phyloP scores from a whole-genome alignment of 306 rosid genomes.

The Adenanthera pavonina region DNA sequence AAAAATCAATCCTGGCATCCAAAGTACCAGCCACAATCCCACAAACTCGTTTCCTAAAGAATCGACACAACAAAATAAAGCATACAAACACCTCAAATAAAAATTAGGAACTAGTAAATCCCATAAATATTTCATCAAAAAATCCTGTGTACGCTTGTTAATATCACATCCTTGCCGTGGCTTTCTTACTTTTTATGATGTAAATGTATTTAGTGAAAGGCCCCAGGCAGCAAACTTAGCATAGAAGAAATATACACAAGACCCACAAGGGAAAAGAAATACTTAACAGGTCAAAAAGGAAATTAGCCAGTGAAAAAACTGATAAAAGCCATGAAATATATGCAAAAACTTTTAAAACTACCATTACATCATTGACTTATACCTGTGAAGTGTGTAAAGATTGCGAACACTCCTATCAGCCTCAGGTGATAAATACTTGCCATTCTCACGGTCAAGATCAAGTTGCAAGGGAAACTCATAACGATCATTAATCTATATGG shows the following conservation, averaged over 20 bases:
- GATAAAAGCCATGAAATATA: neutral
- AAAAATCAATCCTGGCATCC: neutral
- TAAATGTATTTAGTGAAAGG: neutral
- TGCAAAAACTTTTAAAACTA: neutral
- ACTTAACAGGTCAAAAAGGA: constrained; percentile 27
- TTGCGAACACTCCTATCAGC: constrained; percentile 90
- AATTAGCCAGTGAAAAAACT: neutral
- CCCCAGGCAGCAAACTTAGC: neutral
- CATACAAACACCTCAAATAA: neutral
- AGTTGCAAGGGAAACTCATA: constrained; percentile 96
- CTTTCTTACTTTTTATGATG: neutral
- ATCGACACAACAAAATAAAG: neutral
- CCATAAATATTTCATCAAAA: neutral
- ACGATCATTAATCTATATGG: constrained; percentile 81
- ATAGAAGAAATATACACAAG: neutral
- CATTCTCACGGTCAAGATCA: constrained; percentile 92
- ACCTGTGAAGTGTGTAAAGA: constrained; percentile 97
- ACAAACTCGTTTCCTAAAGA: constrained; percentile 17
- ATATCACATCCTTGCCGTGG: neutral
- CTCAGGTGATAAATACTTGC: constrained; percentile 92
- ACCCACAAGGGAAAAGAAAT: neutral
- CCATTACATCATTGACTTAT: constrained; percentile 28
- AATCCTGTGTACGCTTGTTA: too few relatives aligned
- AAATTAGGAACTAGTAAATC: neutral
- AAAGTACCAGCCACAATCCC: neutral